A percentile compares a stretch with the other conserved stretches of the same genome.
phyloP scores from a whole-genome alignment of 1,284 basidiomycete species.

The Heterobasidion parviporum region DNA sequence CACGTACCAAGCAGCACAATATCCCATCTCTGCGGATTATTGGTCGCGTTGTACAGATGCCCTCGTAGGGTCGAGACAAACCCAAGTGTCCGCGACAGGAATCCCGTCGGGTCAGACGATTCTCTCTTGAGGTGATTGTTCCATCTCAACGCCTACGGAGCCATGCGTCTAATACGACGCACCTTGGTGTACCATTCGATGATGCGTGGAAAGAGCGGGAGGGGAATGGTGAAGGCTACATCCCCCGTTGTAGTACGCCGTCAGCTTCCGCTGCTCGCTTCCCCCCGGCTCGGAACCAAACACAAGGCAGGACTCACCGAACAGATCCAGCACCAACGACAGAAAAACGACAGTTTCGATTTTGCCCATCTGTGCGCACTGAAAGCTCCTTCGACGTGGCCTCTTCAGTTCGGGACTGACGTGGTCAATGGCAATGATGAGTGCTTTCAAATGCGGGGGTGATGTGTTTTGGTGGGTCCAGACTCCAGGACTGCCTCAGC shows the following conservation, averaged over 20 bases:
- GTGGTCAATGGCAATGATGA: background rate
- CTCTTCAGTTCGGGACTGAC: background rate
- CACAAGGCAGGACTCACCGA: conserved; percentile 37
- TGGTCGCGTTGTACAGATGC: conserved; percentile 48
- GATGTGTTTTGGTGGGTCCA: background rate
- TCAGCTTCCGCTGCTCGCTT: too few relatives aligned
- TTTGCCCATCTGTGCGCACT: conserved; percentile 38
- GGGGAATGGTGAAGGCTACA: conserved; percentile 86
- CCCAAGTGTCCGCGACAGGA: conserved; percentile 61
- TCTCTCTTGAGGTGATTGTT: conserved; percentile 43
- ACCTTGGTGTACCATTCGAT: conserved; percentile 85
- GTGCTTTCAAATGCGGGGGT: background rate
- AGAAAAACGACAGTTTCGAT: conserved; percentile 76
- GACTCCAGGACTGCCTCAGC: background rate
- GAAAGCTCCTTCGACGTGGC: background rate
- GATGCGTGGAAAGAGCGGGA: conserved; percentile 83
- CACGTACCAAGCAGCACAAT: conserved; percentile 66
- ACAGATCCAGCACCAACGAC: conserved; percentile 79
- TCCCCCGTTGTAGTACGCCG: background rate
- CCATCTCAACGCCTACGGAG: background rate
- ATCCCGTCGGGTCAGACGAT: conserved; percentile 55
- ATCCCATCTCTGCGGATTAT: conserved; percentile 70
- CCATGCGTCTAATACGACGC: conserved; percentile 15
- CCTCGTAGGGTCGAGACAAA: conserved; percentile 57
- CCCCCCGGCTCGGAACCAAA: too few relatives aligned